phyloP scores from a whole-genome alignment of 148 eudicot species.

The Cornus controversa region DNA sequence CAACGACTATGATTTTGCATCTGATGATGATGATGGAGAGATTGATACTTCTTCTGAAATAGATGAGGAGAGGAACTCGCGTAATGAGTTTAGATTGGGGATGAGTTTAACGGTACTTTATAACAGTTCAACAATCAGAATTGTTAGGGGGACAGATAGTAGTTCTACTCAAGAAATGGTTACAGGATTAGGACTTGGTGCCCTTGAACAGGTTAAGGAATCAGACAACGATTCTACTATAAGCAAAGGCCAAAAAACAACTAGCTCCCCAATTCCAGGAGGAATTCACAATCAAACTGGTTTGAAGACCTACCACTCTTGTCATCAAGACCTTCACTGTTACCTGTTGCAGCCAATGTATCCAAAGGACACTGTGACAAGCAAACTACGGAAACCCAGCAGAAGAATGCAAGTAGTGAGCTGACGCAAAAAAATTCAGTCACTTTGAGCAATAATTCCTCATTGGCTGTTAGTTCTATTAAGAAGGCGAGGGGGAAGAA shows the following conservation, averaged over 20 bases:
- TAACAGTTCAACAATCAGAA: conserved; percentile 15
- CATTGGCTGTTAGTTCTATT: conserved; percentile 24
- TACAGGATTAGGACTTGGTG: not conserved
- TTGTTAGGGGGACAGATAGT: conserved; percentile 10
- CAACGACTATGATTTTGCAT: conserved; percentile 3
- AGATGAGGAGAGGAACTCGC: not conserved
- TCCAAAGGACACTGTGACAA: not conserved
- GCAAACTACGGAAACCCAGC: not conserved
- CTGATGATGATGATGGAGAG: not conserved
- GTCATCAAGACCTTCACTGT: conserved; percentile 15
- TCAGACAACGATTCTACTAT: not conserved
- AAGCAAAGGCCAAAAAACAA: not conserved
- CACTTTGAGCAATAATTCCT: conserved; percentile 23
- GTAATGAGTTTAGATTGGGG: not conserved
- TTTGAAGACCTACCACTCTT: no score
- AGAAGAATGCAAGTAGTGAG: conserved; percentile 2
- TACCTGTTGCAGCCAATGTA: conserved; percentile 11
- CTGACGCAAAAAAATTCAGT: conserved; percentile 1
- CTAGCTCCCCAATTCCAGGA: not conserved
- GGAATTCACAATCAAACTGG: not conserved
- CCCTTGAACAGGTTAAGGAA: not conserved
- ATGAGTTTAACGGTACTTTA: conserved; percentile 12
- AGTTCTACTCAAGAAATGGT: conserved; percentile 7
- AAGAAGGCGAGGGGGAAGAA: conserved; percentile 33
- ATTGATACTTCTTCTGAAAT: conserved; percentile 2